Evolutionary conservation across 495 filamentous ascomycete genomes (phyloP), one percentile per base, ranked within the genome.

Genomic region (Aspergillus olivimuriae): DNA sequence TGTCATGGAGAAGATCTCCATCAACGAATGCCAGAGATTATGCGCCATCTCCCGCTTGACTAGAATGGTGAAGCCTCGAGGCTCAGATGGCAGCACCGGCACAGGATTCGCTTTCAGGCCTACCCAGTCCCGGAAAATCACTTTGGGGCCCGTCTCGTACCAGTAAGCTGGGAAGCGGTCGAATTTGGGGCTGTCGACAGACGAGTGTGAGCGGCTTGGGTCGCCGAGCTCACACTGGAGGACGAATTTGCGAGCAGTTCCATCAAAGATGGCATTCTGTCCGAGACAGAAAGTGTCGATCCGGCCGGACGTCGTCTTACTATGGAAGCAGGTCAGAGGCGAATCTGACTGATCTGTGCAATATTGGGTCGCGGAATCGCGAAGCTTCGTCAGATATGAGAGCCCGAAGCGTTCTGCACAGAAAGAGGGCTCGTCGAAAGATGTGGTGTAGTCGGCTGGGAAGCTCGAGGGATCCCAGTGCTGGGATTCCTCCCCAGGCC

Each of bases 21-120:
- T 58, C 31, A 69, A 51, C n/a, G 50, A 55, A 43, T 71, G 67
- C 67, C 67, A 71, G 9, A 57, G 32, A 44, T 68, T 69, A 6
- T 22, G 17, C 9, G 50, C 41, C n/a, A 57, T 57, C 44, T 70
- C 65, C 17, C 65, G 61, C 34, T 64, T 62, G 40, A 68, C 46
- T 16, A 69, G 44, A 33, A 71, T 57, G 6, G 59, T 53, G 35
- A 48, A 61, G 4, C 7, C 2, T 33, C 3, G 15, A 4, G 22
- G 18, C 15, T 43, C 6, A 2, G 12, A 3, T 4, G 23, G 18
- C n/a, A n/a, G n/a, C n/a, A n/a, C n/a, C n/a, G n/a, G n/a, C n/a
- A n/a, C n/a, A n/a, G n/a, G n/a, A n/a, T n/a, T n/a, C 10, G 12
- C 19, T 1, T 14, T 38, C 28, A 42, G n/a, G 9, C 45, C 19